A percentile compares a stretch with the other conserved stretches of the same genome.
Conservation (phyloP, 768 basidiomycete species). For the Nidula microcarpa region DNA sequence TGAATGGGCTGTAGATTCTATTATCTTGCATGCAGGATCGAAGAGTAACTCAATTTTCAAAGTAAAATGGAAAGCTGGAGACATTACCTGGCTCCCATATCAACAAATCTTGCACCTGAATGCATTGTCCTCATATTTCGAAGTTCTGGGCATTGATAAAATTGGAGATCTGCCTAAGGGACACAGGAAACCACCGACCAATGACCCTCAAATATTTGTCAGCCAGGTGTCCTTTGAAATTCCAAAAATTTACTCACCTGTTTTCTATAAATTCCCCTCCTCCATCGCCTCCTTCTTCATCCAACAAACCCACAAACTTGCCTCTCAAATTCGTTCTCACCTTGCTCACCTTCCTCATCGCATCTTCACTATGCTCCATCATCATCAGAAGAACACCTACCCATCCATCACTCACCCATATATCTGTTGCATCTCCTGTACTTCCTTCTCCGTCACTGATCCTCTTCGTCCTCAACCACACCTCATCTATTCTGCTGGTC, state of each 20-base stretch:
- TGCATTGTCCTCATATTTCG: conserved; percentile 18
- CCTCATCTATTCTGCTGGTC: neutral
- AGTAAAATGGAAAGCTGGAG: conserved; percentile 10
- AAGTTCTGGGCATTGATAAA: conserved; percentile 13
- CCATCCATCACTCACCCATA: neutral
- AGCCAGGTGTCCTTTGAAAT: neutral
- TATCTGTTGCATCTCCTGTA: neutral
- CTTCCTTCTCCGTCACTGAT: neutral
- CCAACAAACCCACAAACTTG: neutral
- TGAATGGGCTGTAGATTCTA: conserved; percentile 11
- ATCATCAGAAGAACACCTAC: neutral
- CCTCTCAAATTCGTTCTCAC: neutral
- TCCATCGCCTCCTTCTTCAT: neutral
- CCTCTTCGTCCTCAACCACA: neutral
- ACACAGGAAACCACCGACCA: neutral
- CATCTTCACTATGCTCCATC: neutral
- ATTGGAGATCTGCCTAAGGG: neutral
- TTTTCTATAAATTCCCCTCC: neutral
- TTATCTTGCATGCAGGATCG: conserved; percentile 5
- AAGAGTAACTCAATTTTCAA: conserved; percentile 4
- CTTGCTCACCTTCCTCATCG: neutral
- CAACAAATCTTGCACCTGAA: conserved; percentile 11
- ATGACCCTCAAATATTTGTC: neutral
- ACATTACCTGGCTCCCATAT: conserved; percentile 19
- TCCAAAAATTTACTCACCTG: neutral